Conservation (phyloP, 768 basidiomycete genomes). For the Termitomyces sp. region DNA sequence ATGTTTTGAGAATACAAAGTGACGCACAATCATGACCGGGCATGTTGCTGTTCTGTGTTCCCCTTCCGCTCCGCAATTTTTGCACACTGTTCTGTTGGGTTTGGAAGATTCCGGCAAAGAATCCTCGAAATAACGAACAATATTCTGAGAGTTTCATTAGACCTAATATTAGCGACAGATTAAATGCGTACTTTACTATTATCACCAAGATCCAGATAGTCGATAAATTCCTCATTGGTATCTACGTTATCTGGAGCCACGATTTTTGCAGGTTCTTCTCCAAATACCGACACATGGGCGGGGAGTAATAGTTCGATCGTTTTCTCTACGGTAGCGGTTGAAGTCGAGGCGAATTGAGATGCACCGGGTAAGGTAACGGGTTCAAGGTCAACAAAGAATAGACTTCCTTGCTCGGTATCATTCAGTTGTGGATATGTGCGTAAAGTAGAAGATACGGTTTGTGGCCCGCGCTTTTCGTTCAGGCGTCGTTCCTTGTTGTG, state of each 20-base stretch:
- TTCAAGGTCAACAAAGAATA: slow-evolving; percentile 49
- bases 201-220: slow-evolving; percentile 74
- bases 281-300: slow-evolving; percentile 60
- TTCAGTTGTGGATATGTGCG: slow-evolving; percentile 13
- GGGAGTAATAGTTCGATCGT: slow-evolving; percentile 48
- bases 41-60: slow-evolving; percentile 68
- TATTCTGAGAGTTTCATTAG: slow-evolving; percentile 29
- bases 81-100: slow-evolving; percentile 55
- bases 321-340: slow-evolving; percentile 14
- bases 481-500: background rate
- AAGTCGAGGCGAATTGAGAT: slow-evolving; percentile 9
- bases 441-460: slow-evolving; percentile 8
- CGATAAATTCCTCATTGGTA: slow-evolving; percentile 62
- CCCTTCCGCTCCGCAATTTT: slow-evolving; percentile 71
- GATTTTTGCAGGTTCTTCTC: slow-evolving; percentile 40
- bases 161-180: background rate
- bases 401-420: slow-evolving; percentile 8
- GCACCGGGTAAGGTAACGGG: slow-evolving; percentile 30
- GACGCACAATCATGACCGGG: slow-evolving; percentile 63
- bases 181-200: slow-evolving; percentile 39
- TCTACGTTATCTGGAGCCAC: slow-evolving; percentile 33
- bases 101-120: slow-evolving; percentile 34
- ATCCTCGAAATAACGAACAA: slow-evolving; percentile 63
- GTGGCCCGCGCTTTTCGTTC: slow-evolving; percentile 8
- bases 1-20: background rate